Percentiles rank a stretch among this genome's conserved stretches.
These are phyloP conservation scores for Sugiyamaella paludigena DNA, from an alignment of 1,139 yeast species.

Conservation along the genomic window DNA sequence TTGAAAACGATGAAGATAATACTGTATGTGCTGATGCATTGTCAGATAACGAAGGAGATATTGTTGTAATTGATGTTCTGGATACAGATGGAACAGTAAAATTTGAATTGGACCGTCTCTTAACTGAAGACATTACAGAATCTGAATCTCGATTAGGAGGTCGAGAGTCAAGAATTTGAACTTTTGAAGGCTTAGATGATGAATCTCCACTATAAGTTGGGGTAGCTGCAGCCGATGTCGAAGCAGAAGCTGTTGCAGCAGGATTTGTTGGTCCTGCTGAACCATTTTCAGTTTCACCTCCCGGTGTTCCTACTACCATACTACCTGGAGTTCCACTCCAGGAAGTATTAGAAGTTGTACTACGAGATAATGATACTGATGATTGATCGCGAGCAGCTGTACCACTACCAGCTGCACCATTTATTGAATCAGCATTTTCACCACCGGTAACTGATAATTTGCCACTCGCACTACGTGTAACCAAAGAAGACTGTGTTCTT, in stretches of 20 bases:
- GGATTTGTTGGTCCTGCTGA: neutral
- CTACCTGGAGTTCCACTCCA: too few relatives aligned
- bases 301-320: too few relatives aligned
- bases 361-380: neutral
- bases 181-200: constrained; percentile 20
- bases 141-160: constrained; percentile 19
- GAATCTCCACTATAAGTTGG: neutral
- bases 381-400: neutral
- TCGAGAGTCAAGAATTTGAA: constrained; percentile 27
- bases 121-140: constrained; percentile 21
- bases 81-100: constrained; percentile 35
- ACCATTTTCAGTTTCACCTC: neutral
- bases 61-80: constrained; percentile 33
- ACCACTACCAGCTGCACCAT: too few relatives aligned
- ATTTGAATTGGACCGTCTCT: constrained; percentile 32
- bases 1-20: constrained; percentile 20
- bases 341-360: constrained; percentile 1
- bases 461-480: neutral
- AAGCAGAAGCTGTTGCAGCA: neutral
- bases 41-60: constrained; percentile 28
- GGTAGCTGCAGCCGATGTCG: neutral
- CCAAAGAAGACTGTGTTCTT: too few relatives aligned
- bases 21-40: constrained; percentile 25
- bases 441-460: neutral
- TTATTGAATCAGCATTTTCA: too few relatives aligned